These are phyloP conservation scores for Penicillium cosmopolitanum DNA, from an alignment of 495 filamentous ascomycete genomes.

Conservation along the genomic window DNA sequence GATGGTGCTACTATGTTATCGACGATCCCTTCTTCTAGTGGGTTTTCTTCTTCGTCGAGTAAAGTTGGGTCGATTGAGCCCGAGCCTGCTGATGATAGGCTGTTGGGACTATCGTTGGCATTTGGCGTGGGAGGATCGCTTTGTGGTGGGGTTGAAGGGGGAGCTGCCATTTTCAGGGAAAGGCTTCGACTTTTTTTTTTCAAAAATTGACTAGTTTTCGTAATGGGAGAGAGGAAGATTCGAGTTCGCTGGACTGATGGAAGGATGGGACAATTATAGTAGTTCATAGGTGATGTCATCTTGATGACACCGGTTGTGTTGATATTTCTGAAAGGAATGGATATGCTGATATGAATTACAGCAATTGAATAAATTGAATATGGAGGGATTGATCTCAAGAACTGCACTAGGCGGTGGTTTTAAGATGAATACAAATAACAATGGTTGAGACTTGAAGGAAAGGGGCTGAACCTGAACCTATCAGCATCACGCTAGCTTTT, in stretches of 20 bases:
- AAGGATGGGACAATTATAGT: not conserved
- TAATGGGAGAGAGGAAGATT: not conserved
- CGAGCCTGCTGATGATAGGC: not conserved
- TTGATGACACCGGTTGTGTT: not conserved
- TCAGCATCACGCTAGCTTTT: too few species aligned
- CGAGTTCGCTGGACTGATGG: not conserved
- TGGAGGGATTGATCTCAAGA: too few species aligned
- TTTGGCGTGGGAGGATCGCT: not conserved
- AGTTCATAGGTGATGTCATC: not conserved
- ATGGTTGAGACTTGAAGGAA: too few species aligned
- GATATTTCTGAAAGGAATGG: not conserved
- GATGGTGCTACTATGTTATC: conserved; percentile 10
- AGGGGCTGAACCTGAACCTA: too few species aligned
- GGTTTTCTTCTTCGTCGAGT: conserved; percentile 19
- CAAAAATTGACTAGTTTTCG: not conserved
- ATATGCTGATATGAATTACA: too few species aligned
- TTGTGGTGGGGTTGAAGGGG: not conserved
- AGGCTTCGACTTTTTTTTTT: not conserved
- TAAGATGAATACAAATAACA: too few species aligned
- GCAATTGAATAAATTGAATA: too few species aligned
- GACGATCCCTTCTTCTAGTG: conserved; percentile 11
- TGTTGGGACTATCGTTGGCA: not conserved
- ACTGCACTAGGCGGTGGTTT: too few species aligned
- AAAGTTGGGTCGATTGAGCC: conserved; percentile 7
- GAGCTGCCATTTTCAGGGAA: not conserved